These are phyloP conservation scores for Russula griseocarnosa DNA, from an alignment of 768 basidiomycete genomes.

Conservation along the genomic window DNA sequence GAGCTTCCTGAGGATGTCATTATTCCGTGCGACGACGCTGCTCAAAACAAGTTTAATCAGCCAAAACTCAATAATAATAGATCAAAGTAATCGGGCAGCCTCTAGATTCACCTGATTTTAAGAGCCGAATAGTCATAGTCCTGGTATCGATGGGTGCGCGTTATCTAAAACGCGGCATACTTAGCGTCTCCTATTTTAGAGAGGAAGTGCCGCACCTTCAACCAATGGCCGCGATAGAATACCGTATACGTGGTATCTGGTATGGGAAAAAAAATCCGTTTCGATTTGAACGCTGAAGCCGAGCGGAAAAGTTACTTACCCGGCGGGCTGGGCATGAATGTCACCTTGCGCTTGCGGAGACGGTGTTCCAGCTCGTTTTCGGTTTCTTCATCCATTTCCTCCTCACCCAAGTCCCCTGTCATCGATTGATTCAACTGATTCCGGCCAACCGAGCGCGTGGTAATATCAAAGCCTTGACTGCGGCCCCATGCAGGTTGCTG, in stretches of 20 bases:
- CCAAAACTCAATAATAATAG: background rate
- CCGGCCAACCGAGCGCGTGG: constrained; percentile 67
- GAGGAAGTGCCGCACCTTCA: constrained; percentile 51
- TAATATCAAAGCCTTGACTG: constrained; percentile 86
- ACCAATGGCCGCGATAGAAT: constrained; percentile 86
- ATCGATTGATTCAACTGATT: constrained; percentile 63
- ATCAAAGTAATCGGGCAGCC: constrained; percentile 27
- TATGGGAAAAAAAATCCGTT: constrained; percentile 10
- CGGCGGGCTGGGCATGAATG: constrained; percentile 78
- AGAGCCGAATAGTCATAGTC: constrained; percentile 72
- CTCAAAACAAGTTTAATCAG: background rate
- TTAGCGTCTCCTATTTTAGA: constrained; percentile 24
- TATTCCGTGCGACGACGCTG: constrained; percentile 84
- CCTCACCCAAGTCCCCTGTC: constrained; percentile 73
- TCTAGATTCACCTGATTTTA: constrained; percentile 63
- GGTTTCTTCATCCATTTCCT: constrained; percentile 54
- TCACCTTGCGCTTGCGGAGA: constrained; percentile 69
- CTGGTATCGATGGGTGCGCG: constrained; percentile 69
- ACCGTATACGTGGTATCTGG: constrained; percentile 84
- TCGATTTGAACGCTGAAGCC: constrained; percentile 15
- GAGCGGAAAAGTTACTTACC: constrained; percentile 43
- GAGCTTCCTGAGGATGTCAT: constrained; percentile 81
- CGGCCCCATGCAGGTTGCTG: constrained; percentile 91
- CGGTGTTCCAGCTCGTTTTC: constrained; percentile 64
- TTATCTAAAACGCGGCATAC: constrained; percentile 50